Conservation (phyloP, 2,329 filamentous ascomycete species). For the Diaporthe sp. region DNA sequence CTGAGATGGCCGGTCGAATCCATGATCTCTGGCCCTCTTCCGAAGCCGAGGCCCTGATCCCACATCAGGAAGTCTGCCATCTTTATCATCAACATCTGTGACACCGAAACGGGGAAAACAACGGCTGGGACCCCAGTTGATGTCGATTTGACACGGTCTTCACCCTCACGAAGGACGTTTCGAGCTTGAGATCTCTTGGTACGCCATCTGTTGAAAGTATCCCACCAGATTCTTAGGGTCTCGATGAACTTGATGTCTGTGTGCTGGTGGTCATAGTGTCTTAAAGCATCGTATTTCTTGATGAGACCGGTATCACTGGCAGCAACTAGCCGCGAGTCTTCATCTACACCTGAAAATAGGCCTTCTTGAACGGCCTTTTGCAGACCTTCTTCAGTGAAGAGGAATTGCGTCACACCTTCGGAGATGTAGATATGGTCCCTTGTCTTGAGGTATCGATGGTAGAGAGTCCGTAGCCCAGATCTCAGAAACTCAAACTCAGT, state of each 20-base stretch:
- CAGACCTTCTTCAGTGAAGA: neutral
- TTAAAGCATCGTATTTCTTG: neutral
- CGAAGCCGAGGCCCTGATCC: neutral
- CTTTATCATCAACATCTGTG: neutral
- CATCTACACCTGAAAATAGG: neutral
- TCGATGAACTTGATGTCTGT: neutral
- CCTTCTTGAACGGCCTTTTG: neutral
- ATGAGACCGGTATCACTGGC: neutral
- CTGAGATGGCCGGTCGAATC: neutral
- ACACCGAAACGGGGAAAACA: neutral
- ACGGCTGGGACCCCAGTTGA: neutral
- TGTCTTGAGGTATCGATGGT: neutral
- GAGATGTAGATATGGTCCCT: neutral
- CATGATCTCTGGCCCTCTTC: neutral
- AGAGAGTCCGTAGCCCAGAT: neutral
- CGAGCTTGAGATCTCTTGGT: neutral
- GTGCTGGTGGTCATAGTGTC: neutral
- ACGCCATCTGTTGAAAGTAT: neutral
- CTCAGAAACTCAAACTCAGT: neutral
- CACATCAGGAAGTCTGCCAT: neutral
- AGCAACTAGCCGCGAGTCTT: neutral
- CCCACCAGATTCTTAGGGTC: neutral
- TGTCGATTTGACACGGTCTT: neutral
- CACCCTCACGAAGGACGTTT: neutral
- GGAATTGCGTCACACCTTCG: neutral